Conservation (phyloP, 73 alveolate genomes). For the Paramecium tetraurelia region DNA sequence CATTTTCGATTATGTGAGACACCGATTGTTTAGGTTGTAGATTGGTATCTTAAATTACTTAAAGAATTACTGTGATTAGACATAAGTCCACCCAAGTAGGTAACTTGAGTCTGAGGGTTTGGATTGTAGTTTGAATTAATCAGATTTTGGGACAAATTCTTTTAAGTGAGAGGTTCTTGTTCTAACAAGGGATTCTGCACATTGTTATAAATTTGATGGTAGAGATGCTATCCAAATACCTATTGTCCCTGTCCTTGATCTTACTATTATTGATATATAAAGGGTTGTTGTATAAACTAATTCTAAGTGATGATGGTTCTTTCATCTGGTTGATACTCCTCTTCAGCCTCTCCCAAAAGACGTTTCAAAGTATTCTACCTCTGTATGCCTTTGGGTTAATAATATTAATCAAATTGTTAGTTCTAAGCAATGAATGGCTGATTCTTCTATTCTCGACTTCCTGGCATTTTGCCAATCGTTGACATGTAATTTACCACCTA, state of each 20-base stretch:
- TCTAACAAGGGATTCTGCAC: neutral
- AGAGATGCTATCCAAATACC: neutral
- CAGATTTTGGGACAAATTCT: neutral
- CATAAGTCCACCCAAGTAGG: neutral
- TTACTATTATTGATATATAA: neutral
- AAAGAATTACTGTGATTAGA: neutral
- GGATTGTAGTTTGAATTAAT: neutral
- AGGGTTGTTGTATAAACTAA: neutral
- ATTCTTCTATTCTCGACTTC: neutral
- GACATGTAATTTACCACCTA: constrained; percentile 49
- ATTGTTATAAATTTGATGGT: neutral
- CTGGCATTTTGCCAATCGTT: neutral
- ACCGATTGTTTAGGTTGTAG: neutral
- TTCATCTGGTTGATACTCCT: neutral
- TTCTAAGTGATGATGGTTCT: neutral
- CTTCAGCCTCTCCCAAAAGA: neutral
- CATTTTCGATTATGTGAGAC: neutral
- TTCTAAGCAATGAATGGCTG: neutral
- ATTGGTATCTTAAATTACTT: neutral
- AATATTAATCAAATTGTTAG: neutral
- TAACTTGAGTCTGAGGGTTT: neutral
- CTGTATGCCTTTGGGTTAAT: neutral
- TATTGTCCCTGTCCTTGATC: neutral
- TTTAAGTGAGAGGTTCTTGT: neutral
- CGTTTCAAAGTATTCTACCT: neutral